phyloP scores from a whole-genome alignment of 1,284 basidiomycete genomes.

The Vanrija humicola region DNA sequence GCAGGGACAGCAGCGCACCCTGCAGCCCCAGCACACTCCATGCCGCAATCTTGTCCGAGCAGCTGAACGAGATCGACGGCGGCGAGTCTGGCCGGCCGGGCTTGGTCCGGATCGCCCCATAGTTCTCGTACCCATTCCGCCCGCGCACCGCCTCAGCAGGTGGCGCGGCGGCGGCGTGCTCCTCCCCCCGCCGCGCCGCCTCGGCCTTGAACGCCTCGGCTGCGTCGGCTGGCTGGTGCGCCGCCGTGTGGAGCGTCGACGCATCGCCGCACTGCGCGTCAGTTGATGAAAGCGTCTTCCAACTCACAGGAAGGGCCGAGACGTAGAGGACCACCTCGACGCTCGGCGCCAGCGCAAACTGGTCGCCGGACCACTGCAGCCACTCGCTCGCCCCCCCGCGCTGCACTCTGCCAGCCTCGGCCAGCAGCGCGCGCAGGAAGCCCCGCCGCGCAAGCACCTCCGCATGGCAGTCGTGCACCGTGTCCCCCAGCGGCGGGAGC shows the following conservation, averaged over 20 bases:
- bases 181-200: constrained; percentile 22
- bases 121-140: constrained; percentile 67
- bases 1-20: constrained; percentile 63
- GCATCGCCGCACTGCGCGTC: constrained; percentile 73
- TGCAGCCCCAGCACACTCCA: constrained; percentile 82
- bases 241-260: constrained; percentile 71
- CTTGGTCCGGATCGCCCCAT: constrained; percentile 78
- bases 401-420: constrained; percentile 54
- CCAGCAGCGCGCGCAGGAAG: constrained; percentile 73
- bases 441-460: constrained; percentile 81
- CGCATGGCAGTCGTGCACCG: constrained; percentile 84
- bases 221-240: constrained; percentile 64
- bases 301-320: constrained; percentile 82
- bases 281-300: background rate
- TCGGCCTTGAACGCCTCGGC: constrained; percentile 60
- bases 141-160: constrained; percentile 59
- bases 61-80: constrained; percentile 75
- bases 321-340: constrained; percentile 69
- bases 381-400: constrained; percentile 33
- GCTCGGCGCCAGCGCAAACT: constrained; percentile 55
- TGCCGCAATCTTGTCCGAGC: constrained; percentile 82
- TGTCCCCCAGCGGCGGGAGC: constrained; percentile 69
- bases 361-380: constrained; percentile 19
- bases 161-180: constrained; percentile 3
- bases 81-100: constrained; percentile 79